A percentile compares a stretch with the other conserved stretches of the same genome.
Conservation (phyloP, 768 basidiomycete species). For the Suillus spraguei region DNA sequence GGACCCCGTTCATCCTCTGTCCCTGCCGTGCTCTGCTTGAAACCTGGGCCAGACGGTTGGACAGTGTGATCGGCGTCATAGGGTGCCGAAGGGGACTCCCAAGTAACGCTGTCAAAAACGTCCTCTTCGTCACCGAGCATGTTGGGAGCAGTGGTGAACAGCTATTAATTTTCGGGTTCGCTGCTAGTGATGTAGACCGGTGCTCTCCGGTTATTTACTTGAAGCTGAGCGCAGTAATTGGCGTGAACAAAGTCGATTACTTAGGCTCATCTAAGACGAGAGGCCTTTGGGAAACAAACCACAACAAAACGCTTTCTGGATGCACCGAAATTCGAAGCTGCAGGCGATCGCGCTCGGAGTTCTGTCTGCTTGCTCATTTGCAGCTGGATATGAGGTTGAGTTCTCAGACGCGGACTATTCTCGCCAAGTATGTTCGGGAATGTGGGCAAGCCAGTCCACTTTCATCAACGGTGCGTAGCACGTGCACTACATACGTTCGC, state of each 20-base stretch:
- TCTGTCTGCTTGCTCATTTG: constrained; percentile 37
- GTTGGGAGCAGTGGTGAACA: constrained; percentile 4
- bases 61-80: constrained; percentile 48
- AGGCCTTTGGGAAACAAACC: constrained; percentile 24
- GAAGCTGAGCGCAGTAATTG: constrained; percentile 1
- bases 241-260: constrained; percentile 8
- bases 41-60: constrained; percentile 65
- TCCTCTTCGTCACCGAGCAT: constrained; percentile 90
- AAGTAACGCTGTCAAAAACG: constrained; percentile 89
- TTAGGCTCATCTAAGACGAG: constrained; percentile 12
- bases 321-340: constrained; percentile 25
- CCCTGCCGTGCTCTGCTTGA: constrained; percentile 78
- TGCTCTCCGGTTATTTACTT: background rate
- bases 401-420: constrained; percentile 80
- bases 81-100: constrained; percentile 75
- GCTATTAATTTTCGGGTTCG: background rate
- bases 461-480: constrained; percentile 76
- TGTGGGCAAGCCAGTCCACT: constrained; percentile 82
- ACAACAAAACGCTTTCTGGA: constrained; percentile 33
- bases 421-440: constrained; percentile 92
- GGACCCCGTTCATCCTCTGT: constrained; percentile 65
- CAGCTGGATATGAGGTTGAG: constrained; percentile 59
- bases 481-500: constrained; percentile 9
- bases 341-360: constrained; percentile 21
- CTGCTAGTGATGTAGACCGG: background rate